Evolutionary conservation across 441 rosid genomes (phyloP), one percentile per base, ranked within the genome.

Genomic region (Breynia disticha): DNA sequence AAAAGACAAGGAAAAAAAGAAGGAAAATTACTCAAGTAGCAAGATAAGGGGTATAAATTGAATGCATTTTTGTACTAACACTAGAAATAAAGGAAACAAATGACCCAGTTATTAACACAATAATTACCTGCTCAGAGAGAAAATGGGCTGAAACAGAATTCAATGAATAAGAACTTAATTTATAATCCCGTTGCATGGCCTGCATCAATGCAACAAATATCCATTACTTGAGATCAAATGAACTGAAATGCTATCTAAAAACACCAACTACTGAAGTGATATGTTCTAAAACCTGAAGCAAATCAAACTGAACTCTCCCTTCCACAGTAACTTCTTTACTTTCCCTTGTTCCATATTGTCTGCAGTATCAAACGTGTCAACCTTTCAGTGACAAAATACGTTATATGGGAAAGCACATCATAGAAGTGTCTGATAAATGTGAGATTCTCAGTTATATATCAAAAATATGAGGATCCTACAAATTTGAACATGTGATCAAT

Each of bases 121-220:
- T 7, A 24, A 7, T 76, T 72, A 89, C 97, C 93, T 93, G 97
- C 76, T 89, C 97, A 28, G 95, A 83, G 47, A 93, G 97, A 76
- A 93, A 93, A 74, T 93, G 99, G 5, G 99, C 95, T 43, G 97
- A 89, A 73, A 93, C 97, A 55, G 97, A 83, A 70, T 93, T 93
- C 76, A 93, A 72, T 19, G 97, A 93, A 66, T 93, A 93, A 50
- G 96, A 89, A 84, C 97, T 93, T 66, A 93, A 71, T 76, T 89
- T 93, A 72, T 89, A 74, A 71, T 93, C 93, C 48, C 97, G 83
- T 61, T 75, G 97, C 81, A 93, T 73, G n/a, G 67, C 95, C 99
- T 89, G 67, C 64, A 70, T 60, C 16, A n/a, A 64, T 55, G 52
- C 17, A 42, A 65, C 48, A 49, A 9, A 57, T 24, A n/a, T n/a